phyloP scores from a whole-genome alignment of 2,329 filamentous ascomycete species.

The Plectosphaerella sp. region DNA sequence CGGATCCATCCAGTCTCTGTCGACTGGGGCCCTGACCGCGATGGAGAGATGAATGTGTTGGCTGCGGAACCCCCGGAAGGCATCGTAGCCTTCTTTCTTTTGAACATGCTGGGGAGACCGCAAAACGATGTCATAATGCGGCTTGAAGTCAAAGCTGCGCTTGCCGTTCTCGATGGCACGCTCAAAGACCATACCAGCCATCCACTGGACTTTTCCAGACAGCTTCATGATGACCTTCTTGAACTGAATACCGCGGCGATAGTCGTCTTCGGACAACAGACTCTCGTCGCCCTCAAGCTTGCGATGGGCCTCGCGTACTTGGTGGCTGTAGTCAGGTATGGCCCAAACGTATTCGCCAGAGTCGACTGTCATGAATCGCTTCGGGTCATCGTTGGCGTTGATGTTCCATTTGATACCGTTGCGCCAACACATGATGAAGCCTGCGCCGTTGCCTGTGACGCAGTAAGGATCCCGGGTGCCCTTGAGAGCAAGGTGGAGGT shows the following conservation, averaged over 20 bases:
- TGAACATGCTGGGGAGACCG: constrained; percentile 75
- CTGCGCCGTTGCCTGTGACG: constrained; percentile 86
- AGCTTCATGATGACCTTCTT: constrained; percentile 99
- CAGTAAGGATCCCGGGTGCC: constrained; percentile 89
- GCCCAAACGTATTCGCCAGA: constrained; percentile 94
- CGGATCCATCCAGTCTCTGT: constrained; percentile 78
- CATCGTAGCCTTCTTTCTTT: constrained; percentile 68
- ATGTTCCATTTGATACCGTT: constrained; percentile 88
- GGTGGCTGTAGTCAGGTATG: constrained; percentile 86
- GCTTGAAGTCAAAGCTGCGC: constrained; percentile 82
- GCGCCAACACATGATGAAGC: constrained; percentile 98
- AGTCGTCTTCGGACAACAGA: constrained; percentile 57
- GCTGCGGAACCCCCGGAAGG: constrained; percentile 94
- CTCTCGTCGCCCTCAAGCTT: constrained; percentile 52
- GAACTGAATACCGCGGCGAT: constrained; percentile 76
- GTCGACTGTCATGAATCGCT: constrained; percentile 91
- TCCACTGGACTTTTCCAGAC: constrained; percentile 91
- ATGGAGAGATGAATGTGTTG: constrained; percentile 95
- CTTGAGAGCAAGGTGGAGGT: constrained; percentile 91
- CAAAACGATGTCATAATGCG: constrained; percentile 86
- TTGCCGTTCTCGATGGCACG: constrained; percentile 67
- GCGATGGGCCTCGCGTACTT: constrained; percentile 64
- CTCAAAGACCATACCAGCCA: constrained; percentile 89
- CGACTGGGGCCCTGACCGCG: constrained; percentile 79
- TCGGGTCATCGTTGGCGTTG: constrained; percentile 79